Evolutionary conservation across 768 basidiomycete species (phyloP), one percentile per base, ranked within the genome.

Genomic region (Hortiboletus campestris): DNA sequence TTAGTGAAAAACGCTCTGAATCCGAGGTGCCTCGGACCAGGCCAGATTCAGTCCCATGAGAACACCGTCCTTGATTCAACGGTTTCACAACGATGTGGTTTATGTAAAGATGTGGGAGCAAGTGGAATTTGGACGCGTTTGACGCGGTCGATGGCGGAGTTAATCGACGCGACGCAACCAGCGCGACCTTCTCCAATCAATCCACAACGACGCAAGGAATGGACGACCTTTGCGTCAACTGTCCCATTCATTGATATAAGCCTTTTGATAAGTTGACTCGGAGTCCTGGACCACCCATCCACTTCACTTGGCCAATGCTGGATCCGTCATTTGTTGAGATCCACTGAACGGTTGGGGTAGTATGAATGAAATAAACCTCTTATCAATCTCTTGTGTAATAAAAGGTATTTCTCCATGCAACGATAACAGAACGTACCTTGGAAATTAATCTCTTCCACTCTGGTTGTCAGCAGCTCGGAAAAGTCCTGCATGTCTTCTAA

Each of bases 401-500:
- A 51, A 49, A 36, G 13, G 10, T 8, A 13, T 20, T 29, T 52
- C 12, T 28, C 47, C 19, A 22, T 13, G 16, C 14, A 53, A 31
- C 14, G 29, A 6, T 4, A 22, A 22, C 10, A 4, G 20, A 35
- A 32, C 62, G 3, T 47, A 64, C 65, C 45, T 36, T 16, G 17
- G 55, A 51, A 41, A 57, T 42, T 25, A 0, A 29, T n/a, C 34
- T 58, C 29, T 9, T 60, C 63, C 10, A 67, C 38, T 51, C 56
- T 52, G 8, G 17, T 46, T 34, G 5, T 16, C 12, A 44, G 6
- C 6, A 52, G 4, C 8, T 32, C 29, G 17, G 19, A 31, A 39
- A 67, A 59, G 16, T 53, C 47, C 1, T 29, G 50, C 66, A 65
- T 60, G 4, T 49, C 0, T n/a, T 46, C 28, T 56, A 5, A 60